Evolutionary conservation across 140 eudicot species (phyloP).

Genomic region (Ambrosia hybrid): DNA sequence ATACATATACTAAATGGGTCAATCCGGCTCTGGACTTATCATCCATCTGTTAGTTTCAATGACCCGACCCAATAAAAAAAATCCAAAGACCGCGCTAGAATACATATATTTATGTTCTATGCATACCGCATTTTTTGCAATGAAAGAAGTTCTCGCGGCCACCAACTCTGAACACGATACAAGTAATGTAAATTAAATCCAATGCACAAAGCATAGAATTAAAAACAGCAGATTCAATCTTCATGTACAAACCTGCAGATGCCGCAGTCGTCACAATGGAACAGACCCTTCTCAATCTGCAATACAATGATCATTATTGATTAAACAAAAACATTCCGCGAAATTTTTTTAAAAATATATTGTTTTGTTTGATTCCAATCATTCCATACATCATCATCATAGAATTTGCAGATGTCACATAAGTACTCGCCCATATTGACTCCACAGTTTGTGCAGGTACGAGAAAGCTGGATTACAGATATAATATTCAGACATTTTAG

Average conservation of each 20-base stretch:
- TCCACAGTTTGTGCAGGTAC: slow-evolving; percentile 92
- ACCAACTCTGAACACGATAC: slow-evolving; percentile 60
- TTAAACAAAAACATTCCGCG: not conserved
- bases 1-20: too few relatives aligned
- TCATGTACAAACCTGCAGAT: slow-evolving; percentile 74
- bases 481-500: slow-evolving; percentile 1
- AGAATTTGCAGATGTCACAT: slow-evolving; percentile 83
- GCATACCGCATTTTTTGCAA: slow-evolving; percentile 94
- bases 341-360: not conserved
- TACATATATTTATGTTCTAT: not conserved
- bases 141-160: slow-evolving; percentile 92
- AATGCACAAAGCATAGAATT: not conserved
- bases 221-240: not conserved
- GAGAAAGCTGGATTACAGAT: slow-evolving; percentile 49
- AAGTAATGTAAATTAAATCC: not conserved
- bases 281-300: slow-evolving; percentile 75
- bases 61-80: not conserved
- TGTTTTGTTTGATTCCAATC: not conserved
- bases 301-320: slow-evolving; percentile 17
- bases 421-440: slow-evolving; percentile 98
- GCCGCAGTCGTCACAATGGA: slow-evolving; percentile 96
- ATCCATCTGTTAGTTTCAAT: too few relatives aligned
- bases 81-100: not conserved
- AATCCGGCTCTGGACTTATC: too few relatives aligned
- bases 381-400: slow-evolving; percentile 79